phyloP scores from a whole-genome alignment of 768 basidiomycete genomes.

The Chalciporus sphaerocephalus region DNA sequence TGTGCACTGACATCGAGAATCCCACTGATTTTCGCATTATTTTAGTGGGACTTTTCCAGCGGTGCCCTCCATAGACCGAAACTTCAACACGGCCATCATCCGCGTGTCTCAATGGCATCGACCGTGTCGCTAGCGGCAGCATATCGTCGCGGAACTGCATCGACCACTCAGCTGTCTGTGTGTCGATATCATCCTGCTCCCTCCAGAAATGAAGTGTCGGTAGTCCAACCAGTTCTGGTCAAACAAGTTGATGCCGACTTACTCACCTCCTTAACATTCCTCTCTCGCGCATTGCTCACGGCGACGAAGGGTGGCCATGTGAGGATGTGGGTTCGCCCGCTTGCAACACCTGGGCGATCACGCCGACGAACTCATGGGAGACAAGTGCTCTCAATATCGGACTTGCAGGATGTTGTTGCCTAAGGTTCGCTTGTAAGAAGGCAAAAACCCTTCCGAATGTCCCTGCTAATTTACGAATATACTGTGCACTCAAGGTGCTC shows the following conservation, averaged over 20 bases:
- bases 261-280: conserved; percentile 67
- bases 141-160: conserved; percentile 55
- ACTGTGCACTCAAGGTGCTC: conserved; percentile 1
- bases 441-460: neutral
- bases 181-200: conserved; percentile 82
- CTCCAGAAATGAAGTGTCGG: conserved; percentile 83
- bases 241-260: conserved; percentile 82
- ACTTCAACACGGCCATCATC: conserved; percentile 63
- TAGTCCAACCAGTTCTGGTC: conserved; percentile 86
- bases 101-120: conserved; percentile 75
- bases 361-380: conserved; percentile 30
- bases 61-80: conserved; percentile 89
- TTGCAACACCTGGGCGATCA: conserved; percentile 36
- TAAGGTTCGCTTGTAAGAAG: conserved; percentile 3
- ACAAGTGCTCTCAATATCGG: conserved; percentile 29
- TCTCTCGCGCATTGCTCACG: conserved; percentile 75
- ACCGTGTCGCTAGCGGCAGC: conserved; percentile 67
- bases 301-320: conserved; percentile 73
- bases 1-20: neutral
- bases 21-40: neutral
- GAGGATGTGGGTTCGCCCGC: conserved; percentile 80
- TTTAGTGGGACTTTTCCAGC: conserved; percentile 93
- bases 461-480: conserved; percentile 15
- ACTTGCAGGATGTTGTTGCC: conserved; percentile 25
- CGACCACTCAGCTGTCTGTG: conserved; percentile 50